These are phyloP conservation scores for Neofusicoccum sp. DNA, from an alignment of 2,329 filamentous ascomycete genomes.

Conservation along the genomic window DNA sequence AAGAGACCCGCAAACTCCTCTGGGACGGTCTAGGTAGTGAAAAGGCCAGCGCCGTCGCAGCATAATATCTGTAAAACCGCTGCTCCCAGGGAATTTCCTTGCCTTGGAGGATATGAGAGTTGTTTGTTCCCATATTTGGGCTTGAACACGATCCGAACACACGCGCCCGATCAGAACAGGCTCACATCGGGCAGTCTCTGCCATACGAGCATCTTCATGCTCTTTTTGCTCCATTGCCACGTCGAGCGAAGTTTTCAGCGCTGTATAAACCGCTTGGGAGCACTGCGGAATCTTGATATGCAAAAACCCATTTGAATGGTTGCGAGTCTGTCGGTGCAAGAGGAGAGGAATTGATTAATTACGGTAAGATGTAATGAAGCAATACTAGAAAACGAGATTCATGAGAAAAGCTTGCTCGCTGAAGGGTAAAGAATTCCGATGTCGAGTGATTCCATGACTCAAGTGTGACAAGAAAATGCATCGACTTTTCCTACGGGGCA, in stretches of 20 bases:
- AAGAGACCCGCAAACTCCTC: neutral
- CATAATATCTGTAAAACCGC: neutral
- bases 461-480: neutral
- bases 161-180: no score
- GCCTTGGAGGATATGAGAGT: neutral
- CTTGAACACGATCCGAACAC: no score
- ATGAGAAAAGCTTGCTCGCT: neutral
- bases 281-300: no score
- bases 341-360: no score
- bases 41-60: neutral
- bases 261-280: no score
- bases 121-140: neutral
- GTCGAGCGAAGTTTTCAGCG: no score
- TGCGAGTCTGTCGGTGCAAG: no score
- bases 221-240: no score
- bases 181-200: no score
- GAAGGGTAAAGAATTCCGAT: neutral
- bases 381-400: neutral
- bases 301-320: no score
- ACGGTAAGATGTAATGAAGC: neutral
- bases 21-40: neutral
- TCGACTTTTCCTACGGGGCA: neutral
- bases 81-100: neutral
- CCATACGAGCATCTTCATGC: no score
- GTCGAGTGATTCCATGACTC: neutral